Evolutionary conservation across 148 eudicot genomes (phyloP).

Genomic region (Fallopia convolvulus): DNA sequence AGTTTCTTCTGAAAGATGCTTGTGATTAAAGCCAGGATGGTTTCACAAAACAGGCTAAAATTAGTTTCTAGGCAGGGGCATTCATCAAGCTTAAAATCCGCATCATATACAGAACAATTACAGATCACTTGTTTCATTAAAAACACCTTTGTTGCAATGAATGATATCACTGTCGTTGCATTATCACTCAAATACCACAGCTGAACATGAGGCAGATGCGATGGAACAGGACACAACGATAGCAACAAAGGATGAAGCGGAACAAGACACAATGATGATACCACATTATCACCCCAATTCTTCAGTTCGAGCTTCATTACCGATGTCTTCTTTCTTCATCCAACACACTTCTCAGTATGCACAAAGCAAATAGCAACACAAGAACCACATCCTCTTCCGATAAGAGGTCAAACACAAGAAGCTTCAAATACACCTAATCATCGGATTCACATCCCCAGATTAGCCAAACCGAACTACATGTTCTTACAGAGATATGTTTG

Average conservation of each 20-base stretch:
- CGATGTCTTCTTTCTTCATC: conserved; percentile 58
- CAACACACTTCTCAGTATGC: conserved; percentile 60
- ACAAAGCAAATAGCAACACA: conserved; percentile 45
- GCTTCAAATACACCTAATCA: too few species aligned
- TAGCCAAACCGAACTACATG: too few species aligned
- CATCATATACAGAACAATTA: background rate
- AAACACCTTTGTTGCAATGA: too few species aligned
- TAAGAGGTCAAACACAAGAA: conserved; percentile 47
- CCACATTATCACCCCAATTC: too few species aligned
- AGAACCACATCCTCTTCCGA: conserved; percentile 86
- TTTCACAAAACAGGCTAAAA: background rate
- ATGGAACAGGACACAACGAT: background rate
- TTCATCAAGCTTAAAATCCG: background rate
- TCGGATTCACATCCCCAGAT: too few species aligned
- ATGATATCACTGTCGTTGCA: conserved; percentile 27
- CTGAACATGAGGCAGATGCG: conserved; percentile 33
- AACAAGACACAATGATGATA: too few species aligned
- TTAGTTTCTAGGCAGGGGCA: background rate
- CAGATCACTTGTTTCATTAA: too few species aligned
- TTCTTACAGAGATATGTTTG: too few species aligned
- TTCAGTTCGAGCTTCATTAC: conserved; percentile 45
- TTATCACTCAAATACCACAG: conserved; percentile 80
- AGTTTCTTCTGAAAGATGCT: background rate
- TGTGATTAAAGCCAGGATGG: background rate
- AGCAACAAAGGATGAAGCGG: conserved; percentile 30